Base-by-base conservation (phyloP, 495 filamentous ascomycete species). In the Jackrogersella multiformis region DNA sequence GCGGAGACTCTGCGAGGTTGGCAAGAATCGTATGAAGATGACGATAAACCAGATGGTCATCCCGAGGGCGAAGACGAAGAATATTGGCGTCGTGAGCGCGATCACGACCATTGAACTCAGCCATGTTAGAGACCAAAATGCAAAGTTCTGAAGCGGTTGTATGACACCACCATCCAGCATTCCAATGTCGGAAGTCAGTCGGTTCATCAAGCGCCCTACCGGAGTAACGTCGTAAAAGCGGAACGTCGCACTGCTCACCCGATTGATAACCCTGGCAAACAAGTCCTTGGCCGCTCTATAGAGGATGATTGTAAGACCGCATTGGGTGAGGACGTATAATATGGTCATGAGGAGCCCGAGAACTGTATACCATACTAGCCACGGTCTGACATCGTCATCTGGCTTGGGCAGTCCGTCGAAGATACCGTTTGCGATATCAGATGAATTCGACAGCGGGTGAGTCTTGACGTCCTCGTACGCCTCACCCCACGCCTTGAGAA, bases 161-260 rank as follows among this genome's bases (percentile, higher is more conserved):
- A 87, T 89, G 69, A 94, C 91, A 51, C 89, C 87, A 0, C 92
- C 91, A 74, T 96, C 92, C 7, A 94, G 79, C 13, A 89, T 91
- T 10, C 89, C 89, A 75, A 95, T 94, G 71, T 96, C 92, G 2
- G 89, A 90, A 0, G 91, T 94, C 56, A 96, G 77, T 15, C 92
- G 85, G 73, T 96, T 96, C 91, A 94, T 94, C 67, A 96, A 78
- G 20, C 91, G 84, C 0, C 92, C 92, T 16, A 93, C 85, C 0
- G 92, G 92, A 2, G 92, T 96, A 4, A 92, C 85, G 74, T 96
- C 92, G 79, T 93, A 93, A 75, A 92, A 96, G 34, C 91, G 87
- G 74, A 96, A 96, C 1, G 89, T 94, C 15, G 92, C 90, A 73
- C 88, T 84, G 69, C 86, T 88, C 56, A 94, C 90, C 30, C 83